Evolutionary conservation across 257 asterid species (phyloP), one percentile per base, ranked within the genome.

Genomic region (Solanum virginianum): DNA sequence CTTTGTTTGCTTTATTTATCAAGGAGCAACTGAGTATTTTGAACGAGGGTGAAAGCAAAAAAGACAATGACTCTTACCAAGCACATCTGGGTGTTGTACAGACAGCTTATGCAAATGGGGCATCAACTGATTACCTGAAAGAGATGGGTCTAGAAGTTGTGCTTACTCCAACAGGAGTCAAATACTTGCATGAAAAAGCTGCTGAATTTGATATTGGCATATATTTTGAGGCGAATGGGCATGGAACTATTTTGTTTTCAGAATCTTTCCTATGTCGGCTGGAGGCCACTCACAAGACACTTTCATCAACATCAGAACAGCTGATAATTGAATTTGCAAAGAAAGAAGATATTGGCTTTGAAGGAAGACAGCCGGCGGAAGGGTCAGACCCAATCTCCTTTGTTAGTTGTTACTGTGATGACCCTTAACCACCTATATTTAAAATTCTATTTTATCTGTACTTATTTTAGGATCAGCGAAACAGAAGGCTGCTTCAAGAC

Each of bases 51-150:
- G 94, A 89, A 89, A 92, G 85, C 65, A 85, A 68, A 65, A 86
- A 87, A 89, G 86, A 80, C 69, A 88, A 80, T 80, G 90, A 86
- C 77, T 84, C 90, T 83, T 87, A 83, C 88, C 86, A 88, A 79
- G 89, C 92, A 79, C 90, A 86, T 71, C 89, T 93, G 41, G 98
- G 97, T 74, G 93, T 93, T 69, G 97, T 97, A 70, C 99, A 97
- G 81, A 97, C 98, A 26, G 98, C 98, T 85, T 97, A 97, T 92
- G 99, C 99, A 53, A 97, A 97, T 57, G 99, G 99, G 6, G 98
- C 99, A 36, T 93, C 98, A 80, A 94, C 98, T 80, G 90, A 92
- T 88, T 97, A 92, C 93, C 93, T 97, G 66, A 95, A 93, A 83
- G 88, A 87, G 83, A 83, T 92, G 91, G 96, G 97, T 66, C 92